These are phyloP conservation scores for Ligustrum vulgare DNA, from an alignment of 257 asterid genomes.

Conservation along the genomic window DNA sequence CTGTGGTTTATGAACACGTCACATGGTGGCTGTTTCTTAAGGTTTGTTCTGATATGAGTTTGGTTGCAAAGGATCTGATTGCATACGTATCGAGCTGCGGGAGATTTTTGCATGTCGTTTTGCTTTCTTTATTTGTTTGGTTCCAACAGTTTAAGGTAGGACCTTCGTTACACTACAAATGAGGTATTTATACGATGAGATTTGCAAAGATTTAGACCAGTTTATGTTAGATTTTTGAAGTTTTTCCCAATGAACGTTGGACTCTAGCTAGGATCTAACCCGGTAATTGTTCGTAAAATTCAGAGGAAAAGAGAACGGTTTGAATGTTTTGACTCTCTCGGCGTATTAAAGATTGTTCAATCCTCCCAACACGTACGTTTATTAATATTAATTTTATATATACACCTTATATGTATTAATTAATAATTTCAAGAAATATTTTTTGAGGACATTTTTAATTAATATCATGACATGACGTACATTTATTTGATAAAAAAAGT, in stretches of 20 bases:
- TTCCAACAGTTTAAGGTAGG: background rate
- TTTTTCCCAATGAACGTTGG: conserved; percentile 44
- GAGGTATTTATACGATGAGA: conserved; percentile 32
- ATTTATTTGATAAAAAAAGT: no score
- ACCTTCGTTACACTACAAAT: background rate
- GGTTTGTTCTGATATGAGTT: background rate
- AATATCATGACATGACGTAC: no score
- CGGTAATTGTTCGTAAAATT: conserved; percentile 35
- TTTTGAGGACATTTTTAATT: no score
- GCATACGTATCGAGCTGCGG: conserved; percentile 28
- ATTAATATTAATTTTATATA: background rate
- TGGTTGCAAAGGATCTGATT: conserved; percentile 29
- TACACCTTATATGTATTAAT: no score
- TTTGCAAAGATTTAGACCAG: background rate
- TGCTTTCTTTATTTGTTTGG: background rate
- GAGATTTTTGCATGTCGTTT: conserved; percentile 55
- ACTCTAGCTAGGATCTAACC: conserved; percentile 11
- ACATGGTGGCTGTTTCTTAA: conserved; percentile 25
- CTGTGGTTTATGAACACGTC: conserved; percentile 90
- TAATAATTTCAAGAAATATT: no score
- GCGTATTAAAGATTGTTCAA: conserved; percentile 20
- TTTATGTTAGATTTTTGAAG: conserved; percentile 22
- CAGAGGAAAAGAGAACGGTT: conserved; percentile 36
- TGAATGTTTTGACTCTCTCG: conserved; percentile 49
- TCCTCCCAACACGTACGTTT: conserved; percentile 78